phyloP scores from a whole-genome alignment of 2,329 filamentous ascomycete genomes.

The Aspergillus sp. region DNA sequence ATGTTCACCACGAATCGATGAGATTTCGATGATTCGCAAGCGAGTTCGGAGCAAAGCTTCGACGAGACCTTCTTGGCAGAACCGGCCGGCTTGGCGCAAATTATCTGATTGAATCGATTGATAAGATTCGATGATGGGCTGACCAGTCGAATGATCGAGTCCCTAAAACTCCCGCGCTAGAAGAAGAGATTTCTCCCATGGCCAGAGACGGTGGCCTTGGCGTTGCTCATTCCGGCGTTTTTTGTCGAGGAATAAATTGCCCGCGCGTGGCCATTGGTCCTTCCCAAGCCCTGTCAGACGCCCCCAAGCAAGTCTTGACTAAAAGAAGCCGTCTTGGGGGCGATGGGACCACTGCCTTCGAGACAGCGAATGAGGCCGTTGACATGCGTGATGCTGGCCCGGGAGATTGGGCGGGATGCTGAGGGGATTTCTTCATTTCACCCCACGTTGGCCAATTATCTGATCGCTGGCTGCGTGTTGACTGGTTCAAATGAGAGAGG shows the following conservation, averaged over 20 bases:
- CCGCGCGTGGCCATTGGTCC: neutral
- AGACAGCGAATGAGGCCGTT: neutral
- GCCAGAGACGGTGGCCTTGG: neutral
- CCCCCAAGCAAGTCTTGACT: neutral
- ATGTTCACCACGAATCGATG: too few relatives aligned
- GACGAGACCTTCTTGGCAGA: neutral
- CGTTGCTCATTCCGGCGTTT: neutral
- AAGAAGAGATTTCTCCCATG: neutral
- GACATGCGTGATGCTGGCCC: neutral
- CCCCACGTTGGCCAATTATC: neutral
- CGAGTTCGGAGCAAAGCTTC: neutral
- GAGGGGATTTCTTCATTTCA: neutral
- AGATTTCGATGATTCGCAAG: neutral
- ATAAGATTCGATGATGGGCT: neutral
- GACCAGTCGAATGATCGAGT: neutral
- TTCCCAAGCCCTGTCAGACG: neutral
- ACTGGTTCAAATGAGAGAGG: neutral
- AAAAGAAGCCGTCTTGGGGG: neutral
- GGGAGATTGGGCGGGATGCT: neutral
- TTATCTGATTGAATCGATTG: neutral
- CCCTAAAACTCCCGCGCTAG: neutral
- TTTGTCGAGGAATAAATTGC: neutral
- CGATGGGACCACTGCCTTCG: neutral
- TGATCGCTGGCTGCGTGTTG: neutral
- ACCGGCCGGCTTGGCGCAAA: neutral